Percentiles rank a stretch among this genome's conserved stretches.
Evolutionary conservation across 441 rosid species (phyloP).

Genomic region (Arabidopsis hybrid): DNA sequence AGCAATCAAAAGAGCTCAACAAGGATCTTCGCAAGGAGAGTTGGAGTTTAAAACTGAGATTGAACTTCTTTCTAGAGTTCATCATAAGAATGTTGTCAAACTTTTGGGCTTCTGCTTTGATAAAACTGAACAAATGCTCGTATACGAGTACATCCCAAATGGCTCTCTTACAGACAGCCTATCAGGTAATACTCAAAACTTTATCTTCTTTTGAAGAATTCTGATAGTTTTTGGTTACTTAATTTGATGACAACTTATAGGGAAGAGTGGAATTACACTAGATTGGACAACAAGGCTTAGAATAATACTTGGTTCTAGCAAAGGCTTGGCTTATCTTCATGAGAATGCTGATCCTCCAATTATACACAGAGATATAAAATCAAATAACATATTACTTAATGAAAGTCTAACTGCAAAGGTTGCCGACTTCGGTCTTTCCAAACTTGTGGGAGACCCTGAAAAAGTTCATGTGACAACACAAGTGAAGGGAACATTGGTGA

Average conservation of each 20-base stretch:
- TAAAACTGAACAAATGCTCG: constrained; percentile 51
- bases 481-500: constrained; percentile 81
- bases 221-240: neutral
- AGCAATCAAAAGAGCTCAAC: constrained; percentile 83
- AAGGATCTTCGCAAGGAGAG: constrained; percentile 86
- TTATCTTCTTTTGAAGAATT: neutral
- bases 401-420: constrained; percentile 76
- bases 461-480: constrained; percentile 74
- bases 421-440: constrained; percentile 88
- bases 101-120: constrained; percentile 86
- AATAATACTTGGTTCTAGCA: constrained; percentile 68
- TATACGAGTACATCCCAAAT: constrained; percentile 75
- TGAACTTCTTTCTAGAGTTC: constrained; percentile 91
- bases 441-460: constrained; percentile 59
- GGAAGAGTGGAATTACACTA: constrained; percentile 70
- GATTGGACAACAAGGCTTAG: constrained; percentile 78
- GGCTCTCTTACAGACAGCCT: constrained; percentile 70
- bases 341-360: constrained; percentile 83
- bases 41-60: constrained; percentile 89
- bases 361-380: constrained; percentile 73
- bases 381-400: constrained; percentile 56
- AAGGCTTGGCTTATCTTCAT: constrained; percentile 78
- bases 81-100: constrained; percentile 83
- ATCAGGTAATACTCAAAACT: constrained; percentile 55
- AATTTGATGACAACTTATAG: constrained; percentile 38